Conservation (phyloP, 345 rosid species). For the Camelina laxa region DNA sequence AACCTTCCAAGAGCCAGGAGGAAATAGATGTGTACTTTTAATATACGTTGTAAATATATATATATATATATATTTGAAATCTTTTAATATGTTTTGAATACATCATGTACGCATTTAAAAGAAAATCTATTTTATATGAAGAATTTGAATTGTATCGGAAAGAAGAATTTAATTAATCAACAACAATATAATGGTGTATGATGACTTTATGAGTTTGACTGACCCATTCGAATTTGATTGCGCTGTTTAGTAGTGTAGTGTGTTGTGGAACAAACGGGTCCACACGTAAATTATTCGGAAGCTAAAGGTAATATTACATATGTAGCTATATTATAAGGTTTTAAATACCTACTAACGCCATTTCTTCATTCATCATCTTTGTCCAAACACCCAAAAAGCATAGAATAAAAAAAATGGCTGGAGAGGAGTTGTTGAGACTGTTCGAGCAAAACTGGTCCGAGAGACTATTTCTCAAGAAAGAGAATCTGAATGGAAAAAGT, state of each 20-base stretch:
- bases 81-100: conserved; percentile 1
- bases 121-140: background rate
- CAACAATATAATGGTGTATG: background rate
- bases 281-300: conserved; percentile 31
- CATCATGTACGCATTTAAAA: conserved; percentile 14
- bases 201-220: conserved; percentile 1
- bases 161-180: conserved; percentile 1
- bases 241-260: conserved; percentile 29
- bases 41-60: background rate
- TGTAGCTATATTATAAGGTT: background rate
- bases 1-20: conserved; percentile 37
- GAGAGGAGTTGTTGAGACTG: conserved; percentile 48
- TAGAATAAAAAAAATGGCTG: conserved; percentile 40
- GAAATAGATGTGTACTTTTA: background rate
- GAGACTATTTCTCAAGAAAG: conserved; percentile 40
- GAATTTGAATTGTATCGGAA: conserved; percentile 19
- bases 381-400: background rate
- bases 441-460: conserved; percentile 61
- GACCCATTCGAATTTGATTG: background rate
- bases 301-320: conserved; percentile 24
- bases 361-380: background rate
- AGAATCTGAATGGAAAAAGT: conserved; percentile 1
- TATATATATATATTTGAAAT: background rate
- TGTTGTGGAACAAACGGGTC: conserved; percentile 22
- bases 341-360: conserved; percentile 29